Evolutionary conservation across 2,329 filamentous ascomycete genomes (phyloP).

Genomic region (Xylariaceae sp.): DNA sequence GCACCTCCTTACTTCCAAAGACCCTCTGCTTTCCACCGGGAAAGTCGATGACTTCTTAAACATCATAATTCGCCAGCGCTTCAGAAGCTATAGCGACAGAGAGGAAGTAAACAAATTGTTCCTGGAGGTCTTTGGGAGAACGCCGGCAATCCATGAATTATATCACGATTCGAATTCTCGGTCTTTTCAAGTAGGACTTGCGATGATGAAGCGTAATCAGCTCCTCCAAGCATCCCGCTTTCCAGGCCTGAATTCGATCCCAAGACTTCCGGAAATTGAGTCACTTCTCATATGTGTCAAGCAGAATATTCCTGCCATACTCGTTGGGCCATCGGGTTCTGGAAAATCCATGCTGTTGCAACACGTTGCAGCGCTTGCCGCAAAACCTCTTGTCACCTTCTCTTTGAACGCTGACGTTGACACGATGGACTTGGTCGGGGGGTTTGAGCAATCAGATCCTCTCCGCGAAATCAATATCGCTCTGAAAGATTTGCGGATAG

Average conservation of each 20-base stretch:
- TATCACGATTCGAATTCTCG: constrained; percentile 64
- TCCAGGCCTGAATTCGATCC: constrained; percentile 45
- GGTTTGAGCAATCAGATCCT: constrained; percentile 91
- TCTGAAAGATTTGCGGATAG: constrained; percentile 35
- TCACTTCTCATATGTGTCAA: constrained; percentile 83
- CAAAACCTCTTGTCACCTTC: constrained; percentile 74
- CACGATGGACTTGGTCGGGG: constrained; percentile 94
- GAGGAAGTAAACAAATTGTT: constrained; percentile 63
- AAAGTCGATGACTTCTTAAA: constrained; percentile 70
- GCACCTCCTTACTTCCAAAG: constrained; percentile 59
- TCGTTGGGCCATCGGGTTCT: constrained; percentile 79
- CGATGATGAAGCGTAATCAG: constrained; percentile 59
- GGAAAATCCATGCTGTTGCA: constrained; percentile 81
- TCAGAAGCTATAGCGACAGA: constrained; percentile 69
- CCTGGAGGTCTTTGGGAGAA: constrained; percentile 52
- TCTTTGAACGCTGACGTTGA: constrained; percentile 93
- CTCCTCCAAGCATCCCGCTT: constrained; percentile 48
- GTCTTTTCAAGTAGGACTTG: constrained; percentile 76
- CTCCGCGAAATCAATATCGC: constrained; percentile 65
- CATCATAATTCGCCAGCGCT: constrained; percentile 81
- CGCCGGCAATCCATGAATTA: constrained; percentile 56
- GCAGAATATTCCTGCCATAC: constrained; percentile 81
- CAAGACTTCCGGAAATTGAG: constrained; percentile 70
- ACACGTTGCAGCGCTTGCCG: constrained; percentile 74
- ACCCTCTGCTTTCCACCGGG: constrained; percentile 57